Conservation (phyloP, 805 yeast genomes). For the Schwanniomyces yamadae region DNA sequence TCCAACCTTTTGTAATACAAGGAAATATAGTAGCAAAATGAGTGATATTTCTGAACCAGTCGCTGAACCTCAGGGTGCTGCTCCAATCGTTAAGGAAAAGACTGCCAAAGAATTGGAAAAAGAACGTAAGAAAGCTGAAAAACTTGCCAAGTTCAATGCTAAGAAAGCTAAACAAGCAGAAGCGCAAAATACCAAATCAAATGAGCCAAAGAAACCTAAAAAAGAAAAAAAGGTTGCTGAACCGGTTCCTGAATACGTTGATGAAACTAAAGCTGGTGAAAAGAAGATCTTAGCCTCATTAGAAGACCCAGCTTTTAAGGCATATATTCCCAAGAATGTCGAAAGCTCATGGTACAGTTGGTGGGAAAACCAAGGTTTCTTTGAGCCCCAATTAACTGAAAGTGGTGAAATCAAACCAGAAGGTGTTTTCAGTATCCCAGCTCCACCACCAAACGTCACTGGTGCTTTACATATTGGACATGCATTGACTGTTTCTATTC, state of each 20-base stretch:
- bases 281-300: constrained; percentile 84
- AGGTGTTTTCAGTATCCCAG: constrained; percentile 87
- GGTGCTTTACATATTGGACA: constrained; percentile 99
- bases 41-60: constrained; percentile 11
- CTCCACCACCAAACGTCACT: constrained; percentile 99
- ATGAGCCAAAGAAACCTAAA: constrained; percentile 59
- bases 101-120: constrained; percentile 82
- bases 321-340: constrained; percentile 88
- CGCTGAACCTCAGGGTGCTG: constrained; percentile 10
- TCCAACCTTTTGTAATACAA: constrained; percentile 1
- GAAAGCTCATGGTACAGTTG: constrained; percentile 97
- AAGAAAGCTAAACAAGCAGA: constrained; percentile 63
- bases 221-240: constrained; percentile 67
- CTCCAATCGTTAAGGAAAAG: constrained; percentile 44
- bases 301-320: constrained; percentile 90
- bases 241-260: constrained; percentile 82
- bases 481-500: constrained; percentile 92
- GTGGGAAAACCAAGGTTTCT: constrained; percentile 90
- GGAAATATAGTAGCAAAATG: constrained; percentile 10
- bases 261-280: constrained; percentile 82
- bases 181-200: constrained; percentile 40
- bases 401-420: constrained; percentile 77
- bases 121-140: constrained; percentile 85
- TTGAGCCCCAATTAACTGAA: constrained; percentile 78
- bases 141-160: constrained; percentile 83